Base-by-base conservation (phyloP, 305 asterid genomes). In the Fraxinus albicans region DNA sequence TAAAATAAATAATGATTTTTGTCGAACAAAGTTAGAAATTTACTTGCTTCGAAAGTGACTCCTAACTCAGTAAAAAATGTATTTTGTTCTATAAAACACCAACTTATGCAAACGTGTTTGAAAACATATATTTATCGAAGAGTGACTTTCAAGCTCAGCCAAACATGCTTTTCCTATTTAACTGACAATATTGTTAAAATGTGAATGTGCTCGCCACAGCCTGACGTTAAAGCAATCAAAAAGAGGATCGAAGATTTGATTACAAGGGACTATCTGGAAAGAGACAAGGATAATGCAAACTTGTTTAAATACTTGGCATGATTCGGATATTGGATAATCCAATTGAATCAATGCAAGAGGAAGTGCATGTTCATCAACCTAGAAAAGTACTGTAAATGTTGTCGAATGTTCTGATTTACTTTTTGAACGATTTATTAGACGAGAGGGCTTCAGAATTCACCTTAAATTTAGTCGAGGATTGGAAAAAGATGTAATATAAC, bases 171-270 rank as follows among this genome's bases (percentile, higher is more conserved):
- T 42, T 29, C 40, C n/a, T 42, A 8, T 0, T 44, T 33, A 63
- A 19, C 17, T 6, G 33, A 35, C 35, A 40, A 36, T 33, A 76
- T 23, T 33, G 15, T 63, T 25, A 7, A 29, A 76, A 70, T 70
- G 75, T 12, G 50, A 80, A 8, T 82, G 35, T 65, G 74, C 76
- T 33, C 50, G 21, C n/a, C 81, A 34, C 85, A 96, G 99, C 99
- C 98, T n/a, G 98, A 94, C 60, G 97, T 95, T 31, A 96, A 96
- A 90, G 96, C 98, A 42, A 96, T 96, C 88, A 96, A 95, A 90
- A 96, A 96, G 91, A 92, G 99, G 87, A 94, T 95, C 7, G 99
- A 96, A 90, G 99, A 96, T 82, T 81, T 96, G 91, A 96, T 96
- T 80, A 95, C 96, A 75, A 89, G 99, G 70, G 99, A 95, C 72